Percentiles rank a stretch among this genome's conserved stretches.
Conservation (phyloP, 2,329 filamentous ascomycete genomes). For the Paraconiothyrium sp. region DNA sequence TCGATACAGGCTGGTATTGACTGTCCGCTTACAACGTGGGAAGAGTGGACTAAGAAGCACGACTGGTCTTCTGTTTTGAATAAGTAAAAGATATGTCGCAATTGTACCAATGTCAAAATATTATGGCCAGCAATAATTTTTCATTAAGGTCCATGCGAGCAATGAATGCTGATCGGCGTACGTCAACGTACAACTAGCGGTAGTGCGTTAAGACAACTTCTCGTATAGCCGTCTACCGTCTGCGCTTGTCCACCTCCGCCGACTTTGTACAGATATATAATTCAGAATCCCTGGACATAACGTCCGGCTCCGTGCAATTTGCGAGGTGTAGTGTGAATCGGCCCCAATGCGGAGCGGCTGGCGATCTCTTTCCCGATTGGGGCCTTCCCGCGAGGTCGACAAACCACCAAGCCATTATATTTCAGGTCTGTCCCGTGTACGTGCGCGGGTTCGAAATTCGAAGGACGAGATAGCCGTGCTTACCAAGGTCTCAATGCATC, state of each 20-base stretch:
- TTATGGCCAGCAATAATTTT: background rate
- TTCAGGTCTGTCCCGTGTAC: too few species aligned
- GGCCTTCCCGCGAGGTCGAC: too few species aligned
- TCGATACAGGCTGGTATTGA: constrained; percentile 8
- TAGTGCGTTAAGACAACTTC: background rate
- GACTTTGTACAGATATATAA: background rate
- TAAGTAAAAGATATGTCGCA: background rate
- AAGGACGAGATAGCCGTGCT: too few species aligned
- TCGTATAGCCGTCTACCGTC: background rate
- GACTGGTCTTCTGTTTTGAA: constrained; percentile 13
- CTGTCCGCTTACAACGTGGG: constrained; percentile 13
- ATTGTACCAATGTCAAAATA: background rate
- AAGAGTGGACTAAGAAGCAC: constrained; percentile 14
- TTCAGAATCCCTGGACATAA: background rate
- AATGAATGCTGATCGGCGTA: too few species aligned
- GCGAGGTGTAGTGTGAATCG: background rate
- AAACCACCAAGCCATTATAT: too few species aligned
- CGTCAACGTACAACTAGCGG: background rate
- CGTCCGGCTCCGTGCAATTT: background rate
- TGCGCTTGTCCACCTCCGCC: background rate
- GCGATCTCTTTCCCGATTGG: too few species aligned
- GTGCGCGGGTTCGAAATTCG: too few species aligned
- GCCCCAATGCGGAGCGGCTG: too few species aligned
- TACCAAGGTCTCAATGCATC: too few species aligned
- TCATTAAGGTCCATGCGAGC: constrained; percentile 1